Evolutionary conservation across 352 stramenopile genomes (phyloP), one percentile per base, ranked within the genome.

Genomic region (Blastocystis sp.): DNA sequence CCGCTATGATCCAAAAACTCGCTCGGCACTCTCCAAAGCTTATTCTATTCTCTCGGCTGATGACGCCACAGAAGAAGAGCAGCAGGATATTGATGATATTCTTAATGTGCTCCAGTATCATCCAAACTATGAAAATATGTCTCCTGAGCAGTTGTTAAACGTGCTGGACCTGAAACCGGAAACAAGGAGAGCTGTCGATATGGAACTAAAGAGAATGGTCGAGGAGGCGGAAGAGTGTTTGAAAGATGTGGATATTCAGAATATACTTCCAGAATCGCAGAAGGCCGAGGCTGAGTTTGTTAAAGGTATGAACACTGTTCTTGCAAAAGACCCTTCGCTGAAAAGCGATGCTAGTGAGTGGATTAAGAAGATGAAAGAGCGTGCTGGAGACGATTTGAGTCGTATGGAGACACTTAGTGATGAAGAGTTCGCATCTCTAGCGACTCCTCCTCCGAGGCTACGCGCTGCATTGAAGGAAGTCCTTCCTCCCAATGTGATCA

Each of bases 321-420:
- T 85, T 24, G 13, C 53, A 47, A 18, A 6, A 5, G 73, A 85
- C 26, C 73, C 73, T 18, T 69, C 53, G 18, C 73, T 85, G 11
- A 13, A 30, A 68, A 65, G 20, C 18, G 73, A 85, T 8, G 30
- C 69, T 20, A 55, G 68, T 9, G 47, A 66, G 2, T 85, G 73
- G 73, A 69, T 85, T 3, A 3, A 50, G 37, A 34, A 50, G 30
- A 55, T 45, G 56, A 30, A n/a, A 43, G 16, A 30, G 13, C 26
- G 63, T 5, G 30, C 69, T n/a, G 73, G 73, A 53, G 54, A 66
- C 3, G 73, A 85, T 68, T 24, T 85, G 47, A 43, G 63, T 50
- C 20, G 45, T 6, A 85, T 85, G 73, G 73, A 85, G 47, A 45
- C 50, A 53, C 53, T 85, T 9, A 85, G 73, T 24, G 73, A 85